Conservation (phyloP, 192 early-diverging fungal genomes). For the Entophlyctis luteolus region DNA sequence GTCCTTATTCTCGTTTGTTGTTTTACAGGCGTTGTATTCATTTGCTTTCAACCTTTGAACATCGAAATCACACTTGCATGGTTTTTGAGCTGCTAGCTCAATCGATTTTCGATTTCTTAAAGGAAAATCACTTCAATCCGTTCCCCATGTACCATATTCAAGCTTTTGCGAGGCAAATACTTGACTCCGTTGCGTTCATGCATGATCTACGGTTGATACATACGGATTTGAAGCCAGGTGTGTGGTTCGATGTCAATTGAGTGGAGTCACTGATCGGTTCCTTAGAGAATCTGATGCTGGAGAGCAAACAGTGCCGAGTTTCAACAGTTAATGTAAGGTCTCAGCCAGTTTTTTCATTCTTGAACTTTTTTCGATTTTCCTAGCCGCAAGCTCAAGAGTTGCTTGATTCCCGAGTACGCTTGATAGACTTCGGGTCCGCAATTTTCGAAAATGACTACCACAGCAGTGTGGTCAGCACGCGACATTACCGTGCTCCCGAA, state of each 20-base stretch:
- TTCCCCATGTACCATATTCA: conserved; percentile 84
- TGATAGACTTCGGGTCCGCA: conserved; percentile 97
- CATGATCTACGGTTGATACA: conserved; percentile 85
- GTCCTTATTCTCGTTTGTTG: not conserved
- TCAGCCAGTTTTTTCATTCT: not conserved
- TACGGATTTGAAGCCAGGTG: conserved; percentile 91
- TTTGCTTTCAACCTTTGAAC: conserved; percentile 77
- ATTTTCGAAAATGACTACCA: conserved; percentile 93
- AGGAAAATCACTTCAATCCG: conserved; percentile 83
- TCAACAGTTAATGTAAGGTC: not conserved
- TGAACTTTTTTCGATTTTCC: not conserved
- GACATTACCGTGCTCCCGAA: conserved; percentile 96
- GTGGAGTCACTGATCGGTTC: not conserved
- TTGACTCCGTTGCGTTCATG: conserved; percentile 84
- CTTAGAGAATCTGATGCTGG: conserved; percentile 76
- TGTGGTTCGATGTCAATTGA: not conserved
- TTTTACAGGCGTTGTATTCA: conserved; percentile 81
- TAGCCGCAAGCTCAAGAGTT: conserved; percentile 53
- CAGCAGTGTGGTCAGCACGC: conserved; percentile 82
- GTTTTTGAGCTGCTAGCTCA: conserved; percentile 88
- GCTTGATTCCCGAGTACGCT: conserved; percentile 65
- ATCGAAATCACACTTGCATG: conserved; percentile 94
- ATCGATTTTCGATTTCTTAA: conserved; percentile 93
- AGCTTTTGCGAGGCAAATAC: conserved; percentile 77
- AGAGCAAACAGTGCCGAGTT: conserved; percentile 30